Percentiles rank a stretch among this genome's conserved stretches.
phyloP scores from a whole-genome alignment of 2,329 filamentous ascomycete genomes.

The Neonectria coccinea region DNA sequence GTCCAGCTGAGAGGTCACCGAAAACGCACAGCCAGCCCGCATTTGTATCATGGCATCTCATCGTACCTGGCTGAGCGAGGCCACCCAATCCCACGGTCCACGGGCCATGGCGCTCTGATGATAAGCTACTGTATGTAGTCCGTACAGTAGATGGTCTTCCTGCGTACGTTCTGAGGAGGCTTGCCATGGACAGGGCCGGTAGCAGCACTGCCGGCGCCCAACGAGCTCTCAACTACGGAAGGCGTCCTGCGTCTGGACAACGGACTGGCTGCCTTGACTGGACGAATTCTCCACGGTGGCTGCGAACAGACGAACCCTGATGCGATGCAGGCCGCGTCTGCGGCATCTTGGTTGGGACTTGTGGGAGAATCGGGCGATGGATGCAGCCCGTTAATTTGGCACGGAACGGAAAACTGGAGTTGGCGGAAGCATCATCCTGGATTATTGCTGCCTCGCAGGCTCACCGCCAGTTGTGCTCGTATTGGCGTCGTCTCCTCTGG shows the following conservation, averaged over 20 bases:
- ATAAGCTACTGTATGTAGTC: conserved; percentile 24
- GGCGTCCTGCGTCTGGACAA: conserved; percentile 14
- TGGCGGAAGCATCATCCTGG: conserved; percentile 31
- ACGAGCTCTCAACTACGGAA: conserved; percentile 15
- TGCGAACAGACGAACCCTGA: conserved; percentile 36
- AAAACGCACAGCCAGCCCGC: conserved; percentile 38
- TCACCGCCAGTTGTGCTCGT: conserved; percentile 44
- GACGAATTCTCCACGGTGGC: conserved; percentile 32
- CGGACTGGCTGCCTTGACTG: conserved; percentile 27
- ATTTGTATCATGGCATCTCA: conserved; percentile 40
- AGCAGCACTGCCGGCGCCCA: conserved; percentile 15
- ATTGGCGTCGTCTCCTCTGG: conserved; percentile 23
- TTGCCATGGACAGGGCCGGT: conserved; percentile 18
- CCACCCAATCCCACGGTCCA: conserved; percentile 31
- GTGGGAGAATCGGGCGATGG: conserved; percentile 32
- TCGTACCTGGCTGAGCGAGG: conserved; percentile 31
- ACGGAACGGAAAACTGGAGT: conserved; percentile 29
- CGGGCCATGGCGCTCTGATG: conserved; percentile 30
- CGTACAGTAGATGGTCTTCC: conserved; percentile 3
- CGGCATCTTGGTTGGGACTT: conserved; percentile 20
- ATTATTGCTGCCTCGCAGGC: conserved; percentile 38
- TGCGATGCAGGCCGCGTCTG: conserved; percentile 17
- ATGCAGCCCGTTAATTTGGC: conserved; percentile 40
- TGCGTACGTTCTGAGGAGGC: conserved; percentile 16
- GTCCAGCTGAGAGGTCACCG: conserved; percentile 34